Percentiles rank a stretch among this genome's conserved stretches.
phyloP scores from a whole-genome alignment of 192 early-diverging fungal species.

The Podila minutissima region DNA sequence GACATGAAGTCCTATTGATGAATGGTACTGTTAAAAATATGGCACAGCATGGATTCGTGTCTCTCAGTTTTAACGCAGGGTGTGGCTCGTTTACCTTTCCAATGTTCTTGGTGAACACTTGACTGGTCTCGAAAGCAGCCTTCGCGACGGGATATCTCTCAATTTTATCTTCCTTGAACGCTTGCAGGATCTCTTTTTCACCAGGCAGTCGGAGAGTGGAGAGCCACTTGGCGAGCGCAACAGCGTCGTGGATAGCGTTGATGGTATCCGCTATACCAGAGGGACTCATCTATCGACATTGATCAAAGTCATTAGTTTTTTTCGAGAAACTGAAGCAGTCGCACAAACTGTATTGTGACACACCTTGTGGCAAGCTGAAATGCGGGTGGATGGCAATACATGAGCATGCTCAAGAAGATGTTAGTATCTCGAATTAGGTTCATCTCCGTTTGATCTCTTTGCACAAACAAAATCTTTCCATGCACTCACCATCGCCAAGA shows the following conservation, averaged over 20 bases:
- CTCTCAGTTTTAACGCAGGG: no score
- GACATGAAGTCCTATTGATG: no score
- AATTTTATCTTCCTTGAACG: background rate
- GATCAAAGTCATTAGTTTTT: no score
- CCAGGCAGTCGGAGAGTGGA: background rate
- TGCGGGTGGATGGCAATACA: background rate
- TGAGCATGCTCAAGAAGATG: background rate
- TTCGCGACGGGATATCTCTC: background rate
- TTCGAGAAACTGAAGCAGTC: background rate
- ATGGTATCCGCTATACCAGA: background rate
- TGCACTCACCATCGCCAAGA: background rate
- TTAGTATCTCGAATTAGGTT: background rate
- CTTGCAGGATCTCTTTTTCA: background rate
- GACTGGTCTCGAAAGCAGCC: background rate
- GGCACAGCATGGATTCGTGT: no score
- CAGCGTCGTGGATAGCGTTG: background rate
- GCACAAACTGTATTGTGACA: background rate
- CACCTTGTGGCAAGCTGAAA: background rate
- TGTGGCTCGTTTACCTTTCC: background rate
- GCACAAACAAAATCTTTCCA: background rate
- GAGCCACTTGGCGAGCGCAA: background rate
- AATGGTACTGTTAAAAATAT: no score
- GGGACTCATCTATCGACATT: background rate
- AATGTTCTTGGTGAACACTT: background rate
- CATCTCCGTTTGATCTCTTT: background rate